These are phyloP conservation scores for Serendipita indica DNA, from an alignment of 768 basidiomycete species.

Conservation along the genomic window DNA sequence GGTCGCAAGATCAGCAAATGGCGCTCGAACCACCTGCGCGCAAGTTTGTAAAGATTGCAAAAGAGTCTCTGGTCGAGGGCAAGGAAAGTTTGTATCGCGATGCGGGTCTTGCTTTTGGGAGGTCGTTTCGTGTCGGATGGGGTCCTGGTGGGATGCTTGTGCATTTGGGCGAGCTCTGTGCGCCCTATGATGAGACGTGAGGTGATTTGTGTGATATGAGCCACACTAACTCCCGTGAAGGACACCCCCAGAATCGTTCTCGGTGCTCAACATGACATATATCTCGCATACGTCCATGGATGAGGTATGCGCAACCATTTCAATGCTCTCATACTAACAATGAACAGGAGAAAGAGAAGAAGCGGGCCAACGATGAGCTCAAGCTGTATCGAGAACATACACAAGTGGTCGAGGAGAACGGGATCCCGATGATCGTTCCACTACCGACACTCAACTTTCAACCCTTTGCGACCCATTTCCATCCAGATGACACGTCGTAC, in stretches of 20 bases:
- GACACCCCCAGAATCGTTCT: conserved; percentile 44
- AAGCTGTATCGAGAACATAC: conserved; percentile 65
- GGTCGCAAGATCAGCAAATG: conserved; percentile 22
- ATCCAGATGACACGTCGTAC: conserved; percentile 50
- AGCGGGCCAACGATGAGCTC: conserved; percentile 46
- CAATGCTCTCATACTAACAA: background rate
- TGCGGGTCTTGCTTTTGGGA: conserved; percentile 71
- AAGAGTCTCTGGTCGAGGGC: conserved; percentile 46
- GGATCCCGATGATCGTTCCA: conserved; percentile 54
- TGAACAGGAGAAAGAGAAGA: conserved; percentile 16
- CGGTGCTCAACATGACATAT: conserved; percentile 38
- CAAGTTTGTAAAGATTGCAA: conserved; percentile 65
- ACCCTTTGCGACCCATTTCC: conserved; percentile 60
- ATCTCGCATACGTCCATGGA: conserved; percentile 28
- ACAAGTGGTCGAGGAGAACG: conserved; percentile 36
- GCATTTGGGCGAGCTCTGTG: conserved; percentile 50
- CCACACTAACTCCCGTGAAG: conserved; percentile 26
- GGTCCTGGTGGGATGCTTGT: conserved; percentile 65
- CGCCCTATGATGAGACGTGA: conserved; percentile 20
- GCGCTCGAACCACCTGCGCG: conserved; percentile 49
- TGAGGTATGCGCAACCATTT: conserved; percentile 22
- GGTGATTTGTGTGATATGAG: conserved; percentile 24
- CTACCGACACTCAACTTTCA: conserved; percentile 53
- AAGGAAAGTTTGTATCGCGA: conserved; percentile 57
- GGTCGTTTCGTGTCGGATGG: conserved; percentile 85